Evolutionary conservation across 805 yeast species (phyloP).

Genomic region (Hanseniaspora hatyaiensis): DNA sequence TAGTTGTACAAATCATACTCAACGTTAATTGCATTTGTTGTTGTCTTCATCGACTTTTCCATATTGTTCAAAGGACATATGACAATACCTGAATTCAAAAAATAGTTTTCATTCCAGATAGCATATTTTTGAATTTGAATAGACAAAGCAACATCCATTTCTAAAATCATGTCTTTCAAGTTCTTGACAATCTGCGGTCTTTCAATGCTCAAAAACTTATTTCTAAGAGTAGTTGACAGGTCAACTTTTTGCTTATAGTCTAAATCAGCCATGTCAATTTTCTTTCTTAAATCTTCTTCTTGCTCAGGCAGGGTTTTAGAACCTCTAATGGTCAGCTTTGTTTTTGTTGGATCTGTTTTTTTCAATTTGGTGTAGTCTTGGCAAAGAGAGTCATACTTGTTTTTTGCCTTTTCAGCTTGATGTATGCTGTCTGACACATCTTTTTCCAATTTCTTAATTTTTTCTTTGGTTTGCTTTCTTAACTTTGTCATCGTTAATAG

Average conservation of each 20-base stretch:
- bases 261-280: constrained; percentile 72
- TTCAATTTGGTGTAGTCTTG: constrained; percentile 76
- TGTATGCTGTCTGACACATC: constrained; percentile 72
- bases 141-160: constrained; percentile 79
- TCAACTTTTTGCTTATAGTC: constrained; percentile 75
- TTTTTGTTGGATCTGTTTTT: constrained; percentile 71
- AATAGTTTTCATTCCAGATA: constrained; percentile 70
- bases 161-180: constrained; percentile 66
- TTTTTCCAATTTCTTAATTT: constrained; percentile 68
- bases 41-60: constrained; percentile 53
- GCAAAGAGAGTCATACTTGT: constrained; percentile 64
- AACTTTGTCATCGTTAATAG: constrained; percentile 56
- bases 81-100: constrained; percentile 74
- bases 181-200: constrained; percentile 68
- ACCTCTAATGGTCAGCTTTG: constrained; percentile 68
- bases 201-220: constrained; percentile 55
- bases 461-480: constrained; percentile 71
- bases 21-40: constrained; percentile 69
- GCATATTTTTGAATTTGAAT: constrained; percentile 83
- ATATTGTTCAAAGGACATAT: constrained; percentile 57
- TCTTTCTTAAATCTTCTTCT: constrained; percentile 76
- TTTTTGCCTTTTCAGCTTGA: constrained; percentile 79
- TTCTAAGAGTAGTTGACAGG: constrained; percentile 58
- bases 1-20: constrained; percentile 71
- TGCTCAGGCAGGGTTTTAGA: constrained; percentile 67